These are phyloP conservation scores for Bidens hawaiensis DNA, from an alignment of 140 eudicot species.

Conservation along the genomic window DNA sequence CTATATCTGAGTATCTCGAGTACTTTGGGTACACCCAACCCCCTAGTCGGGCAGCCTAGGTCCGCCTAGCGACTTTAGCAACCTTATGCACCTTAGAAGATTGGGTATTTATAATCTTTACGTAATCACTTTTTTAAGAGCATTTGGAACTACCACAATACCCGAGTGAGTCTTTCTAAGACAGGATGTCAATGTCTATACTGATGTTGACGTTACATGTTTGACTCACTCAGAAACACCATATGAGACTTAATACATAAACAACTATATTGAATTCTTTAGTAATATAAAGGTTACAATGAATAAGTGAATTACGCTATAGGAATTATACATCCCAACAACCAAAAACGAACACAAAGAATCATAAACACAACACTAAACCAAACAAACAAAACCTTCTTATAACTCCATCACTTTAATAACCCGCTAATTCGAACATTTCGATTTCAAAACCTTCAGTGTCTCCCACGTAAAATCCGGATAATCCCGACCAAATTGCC, in stretches of 20 bases:
- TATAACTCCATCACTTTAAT: background rate
- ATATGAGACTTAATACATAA: background rate
- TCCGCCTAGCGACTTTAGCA: too few species aligned
- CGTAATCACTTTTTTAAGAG: too few species aligned
- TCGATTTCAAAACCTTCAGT: conserved; percentile 26
- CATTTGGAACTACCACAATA: too few species aligned
- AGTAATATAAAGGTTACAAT: conserved; percentile 18
- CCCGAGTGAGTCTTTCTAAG: too few species aligned
- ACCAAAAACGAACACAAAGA: conserved; percentile 21
- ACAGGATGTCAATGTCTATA: too few species aligned
- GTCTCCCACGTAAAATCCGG: conserved; percentile 50
- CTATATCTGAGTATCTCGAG: too few species aligned
- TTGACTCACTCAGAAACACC: too few species aligned
- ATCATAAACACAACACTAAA: conserved; percentile 19
- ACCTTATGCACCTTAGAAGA: too few species aligned
- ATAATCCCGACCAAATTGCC: conserved; percentile 46
- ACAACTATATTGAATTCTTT: conserved; percentile 4
- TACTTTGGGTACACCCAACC: too few species aligned
- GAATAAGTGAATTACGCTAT: conserved; percentile 14
- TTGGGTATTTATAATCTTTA: too few species aligned
- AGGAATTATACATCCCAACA: conserved; percentile 14
- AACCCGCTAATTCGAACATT: background rate
- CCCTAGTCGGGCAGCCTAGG: too few species aligned
- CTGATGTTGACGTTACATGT: too few species aligned
- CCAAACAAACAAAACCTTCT: conserved; percentile 2